Evolutionary conservation across 768 basidiomycete species (phyloP).

Genomic region (Lentinula guzmanii): DNA sequence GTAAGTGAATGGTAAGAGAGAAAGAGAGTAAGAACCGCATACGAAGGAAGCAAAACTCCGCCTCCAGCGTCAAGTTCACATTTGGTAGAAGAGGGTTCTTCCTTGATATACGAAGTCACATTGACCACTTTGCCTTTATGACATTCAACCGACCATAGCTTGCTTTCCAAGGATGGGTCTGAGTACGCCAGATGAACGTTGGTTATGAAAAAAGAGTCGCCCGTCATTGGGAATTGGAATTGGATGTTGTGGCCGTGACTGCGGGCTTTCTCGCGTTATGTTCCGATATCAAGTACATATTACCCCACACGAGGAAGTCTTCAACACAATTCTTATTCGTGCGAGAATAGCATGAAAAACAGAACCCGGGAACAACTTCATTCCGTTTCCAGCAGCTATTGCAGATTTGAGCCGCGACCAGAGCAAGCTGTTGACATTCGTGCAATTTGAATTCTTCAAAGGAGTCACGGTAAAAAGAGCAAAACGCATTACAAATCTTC

Average conservation of each 20-base stretch:
- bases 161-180: slow-evolving; percentile 18
- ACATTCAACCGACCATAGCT: slow-evolving; percentile 26
- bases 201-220: neutral
- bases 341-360: neutral
- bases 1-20: slow-evolving; percentile 11
- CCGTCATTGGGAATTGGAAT: neutral
- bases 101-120: slow-evolving; percentile 13
- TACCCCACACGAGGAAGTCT: no score
- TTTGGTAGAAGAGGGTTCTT: neutral
- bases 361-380: no score
- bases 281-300: no score
- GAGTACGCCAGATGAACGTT: slow-evolving; percentile 25
- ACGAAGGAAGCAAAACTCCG: slow-evolving; percentile 26
- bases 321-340: neutral
- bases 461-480: no score
- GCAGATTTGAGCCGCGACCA: no score
- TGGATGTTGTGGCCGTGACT: no score
- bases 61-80: slow-evolving; percentile 19
- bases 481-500: no score
- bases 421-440: no score
- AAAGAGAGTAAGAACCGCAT: slow-evolving; percentile 3
- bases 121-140: slow-evolving; percentile 18
- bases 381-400: no score
- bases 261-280: no score
- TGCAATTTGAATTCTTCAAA: no score